Percentiles rank a stretch among this genome's conserved stretches.
These are phyloP conservation scores for Pichia sp. DNA, from an alignment of 1,139 yeast genomes.

Conservation along the genomic window DNA sequence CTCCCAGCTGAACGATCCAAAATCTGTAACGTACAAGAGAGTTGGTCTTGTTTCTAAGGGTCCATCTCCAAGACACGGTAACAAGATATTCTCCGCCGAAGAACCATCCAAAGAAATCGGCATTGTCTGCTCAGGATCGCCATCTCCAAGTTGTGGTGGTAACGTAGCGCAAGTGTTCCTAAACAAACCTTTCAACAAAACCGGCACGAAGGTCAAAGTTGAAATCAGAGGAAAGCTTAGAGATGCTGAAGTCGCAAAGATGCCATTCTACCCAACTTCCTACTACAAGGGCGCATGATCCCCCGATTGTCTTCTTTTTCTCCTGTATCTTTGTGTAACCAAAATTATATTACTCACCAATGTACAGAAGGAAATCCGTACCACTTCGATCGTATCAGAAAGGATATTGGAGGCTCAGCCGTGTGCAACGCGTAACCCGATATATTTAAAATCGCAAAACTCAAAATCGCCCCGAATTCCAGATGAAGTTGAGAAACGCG, in stretches of 20 bases:
- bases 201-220: constrained; percentile 67
- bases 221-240: constrained; percentile 81
- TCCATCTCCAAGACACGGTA: constrained; percentile 90
- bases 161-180: constrained; percentile 93
- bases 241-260: constrained; percentile 64
- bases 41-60: constrained; percentile 74
- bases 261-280: constrained; percentile 76
- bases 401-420: too few relatives aligned
- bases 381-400: too few relatives aligned
- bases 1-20: constrained; percentile 56
- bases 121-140: constrained; percentile 78
- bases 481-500: too few relatives aligned
- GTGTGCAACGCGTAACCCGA: too few relatives aligned
- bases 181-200: constrained; percentile 62
- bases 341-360: too few relatives aligned
- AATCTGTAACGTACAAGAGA: constrained; percentile 56
- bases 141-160: constrained; percentile 80
- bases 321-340: too few relatives aligned
- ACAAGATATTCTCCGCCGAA: constrained; percentile 47
- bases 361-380: too few relatives aligned
- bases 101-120: constrained; percentile 57
- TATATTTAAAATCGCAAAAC: too few relatives aligned
- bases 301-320: too few relatives aligned
- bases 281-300: constrained; percentile 44
- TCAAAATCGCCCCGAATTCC: too few relatives aligned